Base-by-base conservation (phyloP, 768 basidiomycete species). In the Pleurotus sapidus region DNA sequence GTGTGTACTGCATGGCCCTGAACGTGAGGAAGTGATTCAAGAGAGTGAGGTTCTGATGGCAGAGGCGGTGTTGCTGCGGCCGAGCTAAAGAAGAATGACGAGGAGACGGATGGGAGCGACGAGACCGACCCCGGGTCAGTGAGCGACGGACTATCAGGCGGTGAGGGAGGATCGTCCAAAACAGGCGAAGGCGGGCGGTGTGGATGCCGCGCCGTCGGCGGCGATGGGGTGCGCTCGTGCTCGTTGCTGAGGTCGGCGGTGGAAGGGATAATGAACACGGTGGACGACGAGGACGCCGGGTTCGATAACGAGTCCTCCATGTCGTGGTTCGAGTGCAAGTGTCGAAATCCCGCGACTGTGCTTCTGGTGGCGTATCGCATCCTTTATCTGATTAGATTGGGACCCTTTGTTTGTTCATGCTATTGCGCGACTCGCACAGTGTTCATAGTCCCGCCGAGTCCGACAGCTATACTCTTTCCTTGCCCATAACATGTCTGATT, bases 81-180 rank as follows among this genome's bases (percentile, higher is more conserved):
- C 8, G 88, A 89, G 30, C 87, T 88, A 73, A 88, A 89, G 73
- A 90, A 88, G 77, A 89, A 89, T 0, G 86, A 87, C 1, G 86
- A 88, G 15, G 84, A 81, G 11, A 88, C 83, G 1, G 87, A 88
- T 1, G 88, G 88, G 3, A 89, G 74, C 4, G 88, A 89, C 1
- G 88, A 89, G 40, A 84, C 72, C 1, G 85, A 87, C 49, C 39
- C 51, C 20, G 51, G 39, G 39, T 77, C 84, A 7, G 82, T 76
- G 42, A 54, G 51, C 37, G 81, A 77, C 1, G 79, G 88, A 64
- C 87, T 88, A 64, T 82, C 79, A 42, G 85, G 81, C 9, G 83
- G 80, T 6, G 87, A 86, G 15, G 82, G 82, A 43, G 79, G 68
- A 2, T 74, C 69, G 59, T 78, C 80, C 12, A 78, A 79, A 61